These are phyloP conservation scores for Pilobolus umbonatus DNA, from an alignment of 192 early-diverging fungal species.

Conservation along the genomic window DNA sequence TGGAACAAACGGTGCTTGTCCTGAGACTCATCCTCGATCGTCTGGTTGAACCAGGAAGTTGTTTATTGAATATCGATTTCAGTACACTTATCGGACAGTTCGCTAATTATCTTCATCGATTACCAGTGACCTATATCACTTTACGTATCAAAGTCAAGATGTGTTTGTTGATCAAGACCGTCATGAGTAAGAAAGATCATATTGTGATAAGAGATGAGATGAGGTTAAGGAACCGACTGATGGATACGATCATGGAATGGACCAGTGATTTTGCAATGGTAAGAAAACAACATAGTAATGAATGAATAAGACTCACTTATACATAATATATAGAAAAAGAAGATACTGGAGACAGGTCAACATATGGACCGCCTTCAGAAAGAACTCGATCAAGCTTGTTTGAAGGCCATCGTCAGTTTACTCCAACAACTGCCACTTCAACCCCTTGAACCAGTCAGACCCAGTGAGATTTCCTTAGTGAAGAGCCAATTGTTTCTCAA, in stretches of 20 bases:
- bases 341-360: conserved; percentile 9
- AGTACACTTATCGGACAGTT: conserved; percentile 58
- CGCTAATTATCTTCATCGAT: conserved; percentile 59
- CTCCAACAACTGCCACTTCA: conserved; percentile 68
- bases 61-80: conserved; percentile 60
- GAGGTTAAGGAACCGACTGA: conserved; percentile 58
- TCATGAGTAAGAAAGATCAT: conserved; percentile 69
- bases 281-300: conserved; percentile 4
- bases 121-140: conserved; percentile 43
- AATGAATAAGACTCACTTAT: neutral
- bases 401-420: conserved; percentile 64
- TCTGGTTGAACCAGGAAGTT: conserved; percentile 46
- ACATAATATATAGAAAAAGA: conserved; percentile 10
- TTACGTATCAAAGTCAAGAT: conserved; percentile 66
- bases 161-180: conserved; percentile 63
- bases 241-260: conserved; percentile 70
- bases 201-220: conserved; percentile 66
- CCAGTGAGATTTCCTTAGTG: conserved; percentile 45
- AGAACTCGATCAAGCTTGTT: conserved; percentile 69
- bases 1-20: conserved; percentile 64
- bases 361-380: conserved; percentile 58
- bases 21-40: conserved; percentile 67
- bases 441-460: conserved; percentile 42
- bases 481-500: conserved; percentile 62
- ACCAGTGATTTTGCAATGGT: conserved; percentile 58